Percentiles rank a stretch among this genome's conserved stretches.
phyloP scores from a whole-genome alignment of 257 asterid genomes.

The Solanum etuberosum region DNA sequence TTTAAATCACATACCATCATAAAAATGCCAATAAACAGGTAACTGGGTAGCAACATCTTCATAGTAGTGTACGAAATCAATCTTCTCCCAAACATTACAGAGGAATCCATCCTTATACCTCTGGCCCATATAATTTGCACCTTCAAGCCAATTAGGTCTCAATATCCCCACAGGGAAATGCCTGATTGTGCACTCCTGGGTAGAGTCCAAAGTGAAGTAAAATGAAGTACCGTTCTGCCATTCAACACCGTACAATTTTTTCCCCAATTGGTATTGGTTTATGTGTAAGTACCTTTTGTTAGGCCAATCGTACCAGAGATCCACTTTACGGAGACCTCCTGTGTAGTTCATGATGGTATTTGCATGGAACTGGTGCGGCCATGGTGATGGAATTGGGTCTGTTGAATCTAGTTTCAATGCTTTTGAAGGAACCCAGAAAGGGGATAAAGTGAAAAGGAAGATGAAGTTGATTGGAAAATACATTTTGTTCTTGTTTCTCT shows the following conservation, averaged over 20 bases:
- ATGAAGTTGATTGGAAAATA: neutral
- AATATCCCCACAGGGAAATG: slow-evolving; percentile 57
- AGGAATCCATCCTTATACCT: slow-evolving; percentile 46
- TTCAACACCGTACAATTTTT: slow-evolving; percentile 40
- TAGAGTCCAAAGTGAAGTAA: slow-evolving; percentile 31
- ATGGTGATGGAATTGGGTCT: slow-evolving; percentile 45
- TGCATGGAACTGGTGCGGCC: slow-evolving; percentile 88
- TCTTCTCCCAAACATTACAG: slow-evolving; percentile 71
- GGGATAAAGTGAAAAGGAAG: neutral
- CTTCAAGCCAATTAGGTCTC: slow-evolving; percentile 78
- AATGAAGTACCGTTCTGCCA: slow-evolving; percentile 71
- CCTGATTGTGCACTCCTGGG: slow-evolving; percentile 25
- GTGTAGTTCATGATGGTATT: slow-evolving; percentile 46
- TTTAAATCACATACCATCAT: slow-evolving; percentile 27
- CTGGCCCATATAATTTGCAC: slow-evolving; percentile 64
- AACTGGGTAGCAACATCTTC: slow-evolving; percentile 61
- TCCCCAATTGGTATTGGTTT: slow-evolving; percentile 53
- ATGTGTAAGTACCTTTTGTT: slow-evolving; percentile 83
- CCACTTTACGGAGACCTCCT: slow-evolving; percentile 43
- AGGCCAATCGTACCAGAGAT: slow-evolving; percentile 90
- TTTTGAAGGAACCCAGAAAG: neutral
- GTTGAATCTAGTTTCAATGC: slow-evolving; percentile 7
- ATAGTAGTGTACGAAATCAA: slow-evolving; percentile 56
- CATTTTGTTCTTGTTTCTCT: neutral
- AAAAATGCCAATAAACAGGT: slow-evolving; percentile 74